phyloP scores from a whole-genome alignment of 1,139 yeast species.

The Candida glucosophila region DNA sequence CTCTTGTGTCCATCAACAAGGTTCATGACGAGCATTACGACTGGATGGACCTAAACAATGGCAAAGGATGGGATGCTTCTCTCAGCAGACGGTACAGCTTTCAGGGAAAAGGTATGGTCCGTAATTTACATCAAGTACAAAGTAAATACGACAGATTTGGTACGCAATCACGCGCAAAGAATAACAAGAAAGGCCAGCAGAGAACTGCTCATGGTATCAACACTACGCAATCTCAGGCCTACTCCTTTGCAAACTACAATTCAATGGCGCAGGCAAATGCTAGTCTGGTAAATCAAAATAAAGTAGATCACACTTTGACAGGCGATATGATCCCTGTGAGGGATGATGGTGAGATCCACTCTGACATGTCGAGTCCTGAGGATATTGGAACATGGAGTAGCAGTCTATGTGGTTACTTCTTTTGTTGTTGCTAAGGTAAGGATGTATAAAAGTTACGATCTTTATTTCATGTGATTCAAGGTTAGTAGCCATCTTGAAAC shows the following conservation, averaged over 20 bases:
- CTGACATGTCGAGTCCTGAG: constrained; percentile 28
- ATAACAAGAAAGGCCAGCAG: too few relatives aligned
- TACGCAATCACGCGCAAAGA: too few relatives aligned
- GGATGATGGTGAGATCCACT: constrained; percentile 32
- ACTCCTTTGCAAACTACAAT: constrained; percentile 17
- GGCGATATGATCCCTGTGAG: constrained; percentile 26
- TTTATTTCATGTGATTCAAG: too few relatives aligned
- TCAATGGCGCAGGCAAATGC: constrained; percentile 19
- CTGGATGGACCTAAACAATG: constrained; percentile 78
- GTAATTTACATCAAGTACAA: too few relatives aligned
- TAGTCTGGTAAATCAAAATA: constrained; percentile 5
- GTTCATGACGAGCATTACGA: constrained; percentile 64
- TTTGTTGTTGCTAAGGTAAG: constrained; percentile 7
- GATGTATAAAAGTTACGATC: too few relatives aligned
- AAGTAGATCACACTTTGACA: constrained; percentile 5
- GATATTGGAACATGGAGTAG: constrained; percentile 15
- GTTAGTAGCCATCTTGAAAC: neutral
- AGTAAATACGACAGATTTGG: too few relatives aligned
- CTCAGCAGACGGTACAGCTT: constrained; percentile 72
- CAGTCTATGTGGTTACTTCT: constrained; percentile 8
- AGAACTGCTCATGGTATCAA: too few relatives aligned
- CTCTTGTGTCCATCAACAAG: constrained; percentile 22
- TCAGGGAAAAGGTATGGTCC: constrained; percentile 73
- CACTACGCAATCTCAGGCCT: constrained; percentile 6
- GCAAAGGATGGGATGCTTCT: constrained; percentile 76